These are phyloP conservation scores for Ophiognomonia clavigignenti-juglandacearum DNA, from an alignment of 2,329 filamentous ascomycete species.

Conservation along the genomic window DNA sequence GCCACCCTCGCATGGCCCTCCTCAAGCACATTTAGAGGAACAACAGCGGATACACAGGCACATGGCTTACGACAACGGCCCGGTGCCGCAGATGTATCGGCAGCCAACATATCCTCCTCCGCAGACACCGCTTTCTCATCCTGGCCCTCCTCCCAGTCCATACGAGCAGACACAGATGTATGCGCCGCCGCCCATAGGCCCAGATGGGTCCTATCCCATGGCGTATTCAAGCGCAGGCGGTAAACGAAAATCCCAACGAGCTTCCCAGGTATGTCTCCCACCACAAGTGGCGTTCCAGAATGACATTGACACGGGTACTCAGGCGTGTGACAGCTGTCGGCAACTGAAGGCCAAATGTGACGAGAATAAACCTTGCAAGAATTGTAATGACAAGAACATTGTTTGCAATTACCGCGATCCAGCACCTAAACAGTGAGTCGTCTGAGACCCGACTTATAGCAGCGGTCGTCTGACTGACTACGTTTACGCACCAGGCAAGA, in stretches of 20 bases:
- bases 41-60: slow-evolving; percentile 49
- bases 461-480: too few species aligned
- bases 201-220: slow-evolving; percentile 36
- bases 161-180: slow-evolving; percentile 28
- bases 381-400: slow-evolving; percentile 80
- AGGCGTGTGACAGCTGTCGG: slow-evolving; percentile 90
- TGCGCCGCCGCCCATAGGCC: slow-evolving; percentile 22
- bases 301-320: not conserved
- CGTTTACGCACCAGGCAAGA: slow-evolving; percentile 40
- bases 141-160: slow-evolving; percentile 28
- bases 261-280: slow-evolving; percentile 49
- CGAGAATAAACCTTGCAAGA: slow-evolving; percentile 77
- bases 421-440: slow-evolving; percentile 83
- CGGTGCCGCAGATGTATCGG: slow-evolving; percentile 39
- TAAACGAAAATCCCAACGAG: slow-evolving; percentile 61
- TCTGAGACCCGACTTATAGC: too few species aligned
- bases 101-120: slow-evolving; percentile 37
- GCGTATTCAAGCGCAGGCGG: slow-evolving; percentile 37
- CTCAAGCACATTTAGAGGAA: slow-evolving; percentile 40
- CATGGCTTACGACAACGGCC: slow-evolving; percentile 48
- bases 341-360: slow-evolving; percentile 89
- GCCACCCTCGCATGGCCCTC: slow-evolving; percentile 12
- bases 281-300: not conserved
- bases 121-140: slow-evolving; percentile 28
- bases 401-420: slow-evolving; percentile 87